A percentile compares a stretch with the other conserved stretches of the same genome.
Conservation (phyloP, 306 rosid genomes). For the Pyrus communis region DNA sequence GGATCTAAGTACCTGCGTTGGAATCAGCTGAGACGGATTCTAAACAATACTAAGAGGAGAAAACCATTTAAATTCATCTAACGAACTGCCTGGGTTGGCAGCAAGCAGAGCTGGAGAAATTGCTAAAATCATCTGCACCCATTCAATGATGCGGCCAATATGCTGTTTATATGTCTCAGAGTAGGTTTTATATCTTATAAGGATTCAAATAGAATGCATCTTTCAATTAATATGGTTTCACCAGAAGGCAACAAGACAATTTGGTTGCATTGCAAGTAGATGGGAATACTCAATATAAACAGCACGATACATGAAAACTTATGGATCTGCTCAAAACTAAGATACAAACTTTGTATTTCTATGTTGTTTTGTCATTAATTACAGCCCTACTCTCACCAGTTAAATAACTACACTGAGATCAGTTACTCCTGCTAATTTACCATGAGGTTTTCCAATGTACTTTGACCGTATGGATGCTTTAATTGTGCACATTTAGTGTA, state of each 20-base stretch:
- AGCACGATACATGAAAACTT: not conserved
- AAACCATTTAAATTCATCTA: not conserved
- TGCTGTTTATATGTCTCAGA: not conserved
- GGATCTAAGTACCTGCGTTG: constrained; percentile 70
- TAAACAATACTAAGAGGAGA: not conserved
- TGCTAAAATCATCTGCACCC: not conserved
- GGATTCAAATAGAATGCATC: not conserved
- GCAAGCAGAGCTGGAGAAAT: not conserved
- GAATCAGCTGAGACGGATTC: not conserved
- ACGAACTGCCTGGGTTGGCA: not conserved
- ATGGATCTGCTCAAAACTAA: not conserved
- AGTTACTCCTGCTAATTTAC: not conserved
- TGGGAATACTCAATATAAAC: not conserved
- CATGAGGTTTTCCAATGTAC: not conserved
- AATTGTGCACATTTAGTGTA: not conserved
- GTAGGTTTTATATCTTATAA: not conserved
- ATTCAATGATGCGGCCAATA: not conserved
- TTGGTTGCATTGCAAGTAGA: not conserved
- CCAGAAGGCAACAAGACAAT: not conserved
- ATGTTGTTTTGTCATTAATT: no score
- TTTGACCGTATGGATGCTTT: not conserved
- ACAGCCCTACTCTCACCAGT: not conserved
- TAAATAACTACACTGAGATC: not conserved
- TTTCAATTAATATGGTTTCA: not conserved
- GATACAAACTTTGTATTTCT: no score